Evolutionary conservation across 495 filamentous ascomycete genomes (phyloP), one percentile per base, ranked within the genome.

Genomic region (Aspergillus haitiensis): DNA sequence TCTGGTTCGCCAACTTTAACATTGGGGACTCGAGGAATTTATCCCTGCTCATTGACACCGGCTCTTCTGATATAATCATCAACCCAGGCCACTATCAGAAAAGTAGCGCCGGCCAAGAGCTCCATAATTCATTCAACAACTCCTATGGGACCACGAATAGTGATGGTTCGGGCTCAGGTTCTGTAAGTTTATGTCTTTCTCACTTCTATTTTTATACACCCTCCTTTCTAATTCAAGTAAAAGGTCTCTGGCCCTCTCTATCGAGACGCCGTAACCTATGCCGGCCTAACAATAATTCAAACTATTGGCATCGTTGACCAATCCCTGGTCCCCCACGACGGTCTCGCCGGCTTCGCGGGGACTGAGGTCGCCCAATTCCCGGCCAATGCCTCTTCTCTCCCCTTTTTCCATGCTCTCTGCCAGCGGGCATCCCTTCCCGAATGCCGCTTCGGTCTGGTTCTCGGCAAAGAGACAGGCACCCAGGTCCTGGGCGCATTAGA

Each of bases 311-410:
- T 48, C 6, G 58, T 50, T 13, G 46, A 55, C 33, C 8, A 37
- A 31, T 44, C 15, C 21, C 36, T 62, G 32, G 57, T 65, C 15
- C 63, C 59, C 9, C 59, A 18, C n/a, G 63, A 65, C 50, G 63
- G 59, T 1, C 58, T 65, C 10, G 56, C 62, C n/a, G 63, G 63
- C 5, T 62, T 65, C 16, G 59, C 56, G 9, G 58, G 59, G 6
- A 33, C 52, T 7, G 51, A 62, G 15, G 37, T 53, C 9, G 56
- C 58, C 21, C 39, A 35, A 37, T 45, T 59, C 34, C 55, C 55
- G n/a, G 44, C 52, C 27, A 34, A 35, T 27, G 48, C 51, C 13
- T 33, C 56, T 5, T 27, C 21, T 27, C 21, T 27, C n/a, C 56
- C 56, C 2, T 59, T 59, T 31, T 64, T 64, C 48, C 60, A 62